Percentiles rank a stretch among this genome's conserved stretches.
phyloP scores from a whole-genome alignment of 2,329 filamentous ascomycete genomes.

The Alternaria infectoria region DNA sequence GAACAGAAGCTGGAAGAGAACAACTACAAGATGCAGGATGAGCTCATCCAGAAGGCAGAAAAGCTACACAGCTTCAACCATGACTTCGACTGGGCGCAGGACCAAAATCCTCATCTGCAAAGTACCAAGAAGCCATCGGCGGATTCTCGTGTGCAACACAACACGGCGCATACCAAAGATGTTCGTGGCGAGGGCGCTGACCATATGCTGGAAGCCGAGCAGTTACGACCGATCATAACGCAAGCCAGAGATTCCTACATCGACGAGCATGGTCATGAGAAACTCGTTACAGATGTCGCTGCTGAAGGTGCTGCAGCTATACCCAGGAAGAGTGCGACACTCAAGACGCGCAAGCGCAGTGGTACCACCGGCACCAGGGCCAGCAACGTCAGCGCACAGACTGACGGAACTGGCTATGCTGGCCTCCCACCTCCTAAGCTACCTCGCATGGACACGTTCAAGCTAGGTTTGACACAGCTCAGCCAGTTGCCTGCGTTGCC shows the following conservation, averaged over 20 bases:
- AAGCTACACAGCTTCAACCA: constrained; percentile 74
- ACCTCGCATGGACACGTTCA: constrained; percentile 67
- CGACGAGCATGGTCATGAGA: constrained; percentile 69
- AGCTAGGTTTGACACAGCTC: constrained; percentile 70
- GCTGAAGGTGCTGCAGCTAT: constrained; percentile 60
- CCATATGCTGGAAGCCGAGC: constrained; percentile 64
- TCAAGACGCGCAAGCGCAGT: constrained; percentile 36
- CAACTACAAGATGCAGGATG: constrained; percentile 57
- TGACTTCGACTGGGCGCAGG: constrained; percentile 69
- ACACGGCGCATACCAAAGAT: constrained; percentile 71
- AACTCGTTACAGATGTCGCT: constrained; percentile 69
- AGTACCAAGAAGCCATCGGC: constrained; percentile 61
- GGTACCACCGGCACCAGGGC: constrained; percentile 40
- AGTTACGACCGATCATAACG: constrained; percentile 64
- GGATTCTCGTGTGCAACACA: constrained; percentile 66
- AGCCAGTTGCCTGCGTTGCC: constrained; percentile 76
- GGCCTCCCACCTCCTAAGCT: constrained; percentile 66
- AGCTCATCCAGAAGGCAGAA: constrained; percentile 63
- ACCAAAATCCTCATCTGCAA: constrained; percentile 63
- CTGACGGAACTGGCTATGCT: constrained; percentile 55
- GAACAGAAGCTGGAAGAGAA: constrained; percentile 51
- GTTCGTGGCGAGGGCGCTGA: constrained; percentile 80
- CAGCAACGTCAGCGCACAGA: constrained; percentile 38
- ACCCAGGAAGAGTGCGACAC: constrained; percentile 56
- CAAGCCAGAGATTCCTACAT: constrained; percentile 74